phyloP scores from a whole-genome alignment of 176 grass and related monocot species.

The Lolium multiflorum region DNA sequence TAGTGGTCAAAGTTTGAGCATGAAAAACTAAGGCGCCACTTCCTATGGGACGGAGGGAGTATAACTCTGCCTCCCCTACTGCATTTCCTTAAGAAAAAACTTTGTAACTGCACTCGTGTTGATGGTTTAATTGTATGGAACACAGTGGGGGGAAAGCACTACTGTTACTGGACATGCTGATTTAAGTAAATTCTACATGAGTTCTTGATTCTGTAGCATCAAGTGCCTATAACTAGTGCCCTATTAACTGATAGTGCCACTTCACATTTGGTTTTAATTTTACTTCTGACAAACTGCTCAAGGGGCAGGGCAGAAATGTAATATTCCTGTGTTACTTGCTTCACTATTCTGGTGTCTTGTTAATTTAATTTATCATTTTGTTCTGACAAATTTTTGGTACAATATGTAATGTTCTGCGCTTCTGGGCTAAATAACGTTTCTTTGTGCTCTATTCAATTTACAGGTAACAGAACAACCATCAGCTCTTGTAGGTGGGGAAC shows the following conservation, averaged over 20 bases:
- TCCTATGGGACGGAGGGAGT: no score
- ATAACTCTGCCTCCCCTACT: background rate
- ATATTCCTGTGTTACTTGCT: background rate
- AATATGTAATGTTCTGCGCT: background rate
- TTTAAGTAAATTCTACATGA: conserved; percentile 10
- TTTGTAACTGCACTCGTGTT: conserved; percentile 7
- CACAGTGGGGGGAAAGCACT: conserved; percentile 3
- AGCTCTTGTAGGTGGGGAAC: conserved; percentile 80
- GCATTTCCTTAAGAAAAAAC: background rate
- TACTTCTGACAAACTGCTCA: background rate
- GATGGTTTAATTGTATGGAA: conserved; percentile 15
- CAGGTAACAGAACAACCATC: conserved; percentile 95
- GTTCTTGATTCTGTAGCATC: conserved; percentile 6
- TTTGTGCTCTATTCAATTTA: conserved; percentile 44
- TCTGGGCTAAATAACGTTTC: conserved; percentile 40
- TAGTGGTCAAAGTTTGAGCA: no score
- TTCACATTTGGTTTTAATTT: conserved; percentile 28
- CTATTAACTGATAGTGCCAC: conserved; percentile 15
- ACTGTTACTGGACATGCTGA: background rate
- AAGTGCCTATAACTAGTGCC: conserved; percentile 2
- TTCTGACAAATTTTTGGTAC: background rate
- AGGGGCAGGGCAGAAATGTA: conserved; percentile 14
- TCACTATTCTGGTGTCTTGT: conserved; percentile 5
- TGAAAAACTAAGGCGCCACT: no score
- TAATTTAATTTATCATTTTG: conserved; percentile 27